Evolutionary conservation across 495 filamentous ascomycete species (phyloP).

Genomic region (Hyaloscypha hepaticicola): DNA sequence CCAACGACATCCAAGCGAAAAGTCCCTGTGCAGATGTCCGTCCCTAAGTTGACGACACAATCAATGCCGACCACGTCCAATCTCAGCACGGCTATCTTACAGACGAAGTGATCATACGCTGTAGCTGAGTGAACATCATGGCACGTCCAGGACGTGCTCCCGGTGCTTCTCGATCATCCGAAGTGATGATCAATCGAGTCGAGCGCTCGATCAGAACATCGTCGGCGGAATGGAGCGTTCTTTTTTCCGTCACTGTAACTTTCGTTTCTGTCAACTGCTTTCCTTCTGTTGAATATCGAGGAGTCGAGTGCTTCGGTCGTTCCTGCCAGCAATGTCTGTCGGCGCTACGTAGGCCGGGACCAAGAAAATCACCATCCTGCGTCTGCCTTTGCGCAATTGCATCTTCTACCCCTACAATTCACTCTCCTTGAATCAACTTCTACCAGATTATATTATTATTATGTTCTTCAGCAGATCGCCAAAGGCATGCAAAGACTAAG

Average conservation of each 20-base stretch:
- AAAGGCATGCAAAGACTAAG: no score
- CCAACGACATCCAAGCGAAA: neutral
- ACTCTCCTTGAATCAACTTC: neutral
- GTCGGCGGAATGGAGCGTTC: no score
- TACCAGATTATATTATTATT: neutral
- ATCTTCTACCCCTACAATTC: neutral
- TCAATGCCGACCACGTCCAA: neutral
- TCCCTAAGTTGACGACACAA: neutral
- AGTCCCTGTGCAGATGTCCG: neutral
- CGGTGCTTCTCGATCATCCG: no score
- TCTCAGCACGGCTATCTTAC: no score
- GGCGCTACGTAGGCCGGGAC: neutral
- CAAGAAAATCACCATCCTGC: neutral
- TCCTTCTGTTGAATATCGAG: neutral
- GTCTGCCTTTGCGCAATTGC: neutral
- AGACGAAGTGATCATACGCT: no score
- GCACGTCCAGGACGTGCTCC: no score
- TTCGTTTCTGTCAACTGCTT: neutral
- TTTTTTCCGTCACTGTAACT: no score
- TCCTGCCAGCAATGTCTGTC: neutral
- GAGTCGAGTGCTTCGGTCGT: neutral
- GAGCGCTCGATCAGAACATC: no score
- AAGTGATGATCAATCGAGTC: no score
- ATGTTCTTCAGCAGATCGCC: neutral
- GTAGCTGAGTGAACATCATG: no score